Evolutionary conservation across 192 early-diverging fungal species (phyloP).

Genomic region (Coemansia sp.): DNA sequence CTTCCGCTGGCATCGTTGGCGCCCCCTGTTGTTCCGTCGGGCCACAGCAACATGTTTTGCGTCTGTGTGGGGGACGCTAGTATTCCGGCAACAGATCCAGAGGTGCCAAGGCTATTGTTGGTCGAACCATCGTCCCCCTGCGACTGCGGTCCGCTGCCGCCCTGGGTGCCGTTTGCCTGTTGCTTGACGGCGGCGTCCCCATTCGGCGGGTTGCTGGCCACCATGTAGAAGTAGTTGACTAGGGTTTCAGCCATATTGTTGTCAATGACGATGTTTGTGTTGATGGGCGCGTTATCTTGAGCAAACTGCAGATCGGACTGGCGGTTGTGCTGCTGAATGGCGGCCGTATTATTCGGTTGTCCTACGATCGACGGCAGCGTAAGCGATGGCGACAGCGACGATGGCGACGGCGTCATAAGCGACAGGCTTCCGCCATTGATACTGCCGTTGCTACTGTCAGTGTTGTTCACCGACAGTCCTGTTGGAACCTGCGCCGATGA

Average conservation of each 20-base stretch:
- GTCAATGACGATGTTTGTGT: constrained; percentile 53
- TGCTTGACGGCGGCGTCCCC: constrained; percentile 1
- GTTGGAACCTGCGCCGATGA: not conserved
- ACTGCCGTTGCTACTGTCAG: constrained; percentile 12
- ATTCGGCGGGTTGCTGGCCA: constrained; percentile 42
- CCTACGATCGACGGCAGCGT: constrained; percentile 2
- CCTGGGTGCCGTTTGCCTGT: constrained; percentile 1
- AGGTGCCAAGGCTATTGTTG: constrained; percentile 3
- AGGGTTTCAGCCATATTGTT: constrained; percentile 56
- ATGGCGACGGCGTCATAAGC: constrained; percentile 8
- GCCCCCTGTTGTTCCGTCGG: not conserved
- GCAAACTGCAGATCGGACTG: constrained; percentile 12
- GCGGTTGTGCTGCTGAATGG: not conserved
- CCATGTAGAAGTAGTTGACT: constrained; percentile 54
- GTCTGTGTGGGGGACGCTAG: constrained; percentile 9
- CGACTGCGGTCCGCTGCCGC: constrained; percentile 2
- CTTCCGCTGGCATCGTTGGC: constrained; percentile 4
- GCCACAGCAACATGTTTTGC: not conserved
- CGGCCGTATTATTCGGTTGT: not conserved
- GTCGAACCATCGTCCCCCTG: constrained; percentile 11
- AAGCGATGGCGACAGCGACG: constrained; percentile 13
- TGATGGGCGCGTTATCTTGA: constrained; percentile 23
- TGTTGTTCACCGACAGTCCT: not conserved
- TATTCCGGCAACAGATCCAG: not conserved
- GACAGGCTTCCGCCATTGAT: constrained; percentile 1